phyloP scores from a whole-genome alignment of 2,329 filamentous ascomycete species.

The Colletotrichum ledebouriae region DNA sequence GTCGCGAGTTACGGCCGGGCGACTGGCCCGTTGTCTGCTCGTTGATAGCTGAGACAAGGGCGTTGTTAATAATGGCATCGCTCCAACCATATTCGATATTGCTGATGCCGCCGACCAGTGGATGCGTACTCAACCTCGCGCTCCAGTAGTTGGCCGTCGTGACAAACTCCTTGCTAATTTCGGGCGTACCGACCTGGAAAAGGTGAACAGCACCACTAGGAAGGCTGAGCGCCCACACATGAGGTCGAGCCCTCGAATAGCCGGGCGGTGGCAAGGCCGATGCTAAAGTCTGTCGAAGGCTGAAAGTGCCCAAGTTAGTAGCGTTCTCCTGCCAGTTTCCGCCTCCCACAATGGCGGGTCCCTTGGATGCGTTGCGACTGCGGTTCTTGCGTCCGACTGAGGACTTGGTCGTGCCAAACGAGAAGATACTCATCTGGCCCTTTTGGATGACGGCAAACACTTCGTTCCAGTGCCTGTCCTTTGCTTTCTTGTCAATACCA shows the following conservation, averaged over 20 bases:
- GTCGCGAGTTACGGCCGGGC: constrained; percentile 57
- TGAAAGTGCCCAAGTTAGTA: constrained; percentile 87
- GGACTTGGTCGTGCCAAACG: constrained; percentile 87
- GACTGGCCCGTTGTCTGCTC: constrained; percentile 55
- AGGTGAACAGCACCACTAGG: constrained; percentile 95
- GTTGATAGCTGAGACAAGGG: constrained; percentile 66
- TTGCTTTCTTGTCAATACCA: constrained; percentile 89
- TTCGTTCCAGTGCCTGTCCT: constrained; percentile 94
- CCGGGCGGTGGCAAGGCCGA: constrained; percentile 90
- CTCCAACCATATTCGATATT: constrained; percentile 99
- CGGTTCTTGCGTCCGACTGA: constrained; percentile 77
- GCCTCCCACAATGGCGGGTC: constrained; percentile 81
- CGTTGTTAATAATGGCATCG: constrained; percentile 79
- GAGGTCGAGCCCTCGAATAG: constrained; percentile 89
- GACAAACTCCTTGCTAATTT: constrained; percentile 96
- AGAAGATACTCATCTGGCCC: constrained; percentile 93
- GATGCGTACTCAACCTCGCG: constrained; percentile 92
- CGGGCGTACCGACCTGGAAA: constrained; percentile 96
- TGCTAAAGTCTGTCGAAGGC: constrained; percentile 90
- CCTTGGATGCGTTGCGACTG: constrained; percentile 64
- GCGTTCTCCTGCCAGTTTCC: constrained; percentile 99
- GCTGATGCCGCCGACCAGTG: constrained; percentile 90
- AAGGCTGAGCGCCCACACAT: constrained; percentile 94
- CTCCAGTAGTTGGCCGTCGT: constrained; percentile 98
- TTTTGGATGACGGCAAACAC: constrained; percentile 97